These are phyloP conservation scores for Pseudoturritis turrita DNA, from an alignment of 345 rosid species.

Conservation along the genomic window DNA sequence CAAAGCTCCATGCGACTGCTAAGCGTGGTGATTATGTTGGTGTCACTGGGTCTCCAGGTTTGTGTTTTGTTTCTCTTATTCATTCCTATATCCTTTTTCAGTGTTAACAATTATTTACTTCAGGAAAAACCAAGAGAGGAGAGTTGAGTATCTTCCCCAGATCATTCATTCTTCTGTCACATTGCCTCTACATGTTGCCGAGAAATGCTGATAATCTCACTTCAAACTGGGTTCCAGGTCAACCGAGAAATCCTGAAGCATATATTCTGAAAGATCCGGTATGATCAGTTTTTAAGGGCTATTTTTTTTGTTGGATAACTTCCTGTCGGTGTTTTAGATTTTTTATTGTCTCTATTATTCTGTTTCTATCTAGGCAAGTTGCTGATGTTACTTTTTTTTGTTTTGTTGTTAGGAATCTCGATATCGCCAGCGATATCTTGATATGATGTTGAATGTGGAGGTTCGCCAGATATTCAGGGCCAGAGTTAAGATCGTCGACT, in stretches of 20 bases:
- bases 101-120: no score
- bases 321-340: no score
- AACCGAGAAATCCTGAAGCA: slow-evolving; percentile 59
- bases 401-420: slow-evolving; percentile 58
- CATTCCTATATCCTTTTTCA: no score
- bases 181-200: slow-evolving; percentile 91
- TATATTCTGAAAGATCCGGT: slow-evolving; percentile 85
- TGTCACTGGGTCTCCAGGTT: slow-evolving; percentile 81
- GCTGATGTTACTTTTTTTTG: not conserved
- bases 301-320: no score
- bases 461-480: slow-evolving; percentile 63
- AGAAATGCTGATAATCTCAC: slow-evolving; percentile 38
- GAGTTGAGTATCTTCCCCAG: slow-evolving; percentile 74
- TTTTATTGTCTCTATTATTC: no score
- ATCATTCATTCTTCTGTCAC: slow-evolving; percentile 51
- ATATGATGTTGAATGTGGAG: slow-evolving; percentile 67
- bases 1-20: slow-evolving; percentile 50
- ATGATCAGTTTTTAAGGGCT: not conserved
- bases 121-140: slow-evolving; percentile 79
- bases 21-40: slow-evolving; percentile 92
- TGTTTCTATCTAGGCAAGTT: no score
- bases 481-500: slow-evolving; percentile 45
- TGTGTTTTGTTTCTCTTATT: no score
- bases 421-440: slow-evolving; percentile 82
- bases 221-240: slow-evolving; percentile 55